These are phyloP conservation scores for Elaeagnus macrophylla DNA, from an alignment of 306 rosid genomes.

Conservation along the genomic window DNA sequence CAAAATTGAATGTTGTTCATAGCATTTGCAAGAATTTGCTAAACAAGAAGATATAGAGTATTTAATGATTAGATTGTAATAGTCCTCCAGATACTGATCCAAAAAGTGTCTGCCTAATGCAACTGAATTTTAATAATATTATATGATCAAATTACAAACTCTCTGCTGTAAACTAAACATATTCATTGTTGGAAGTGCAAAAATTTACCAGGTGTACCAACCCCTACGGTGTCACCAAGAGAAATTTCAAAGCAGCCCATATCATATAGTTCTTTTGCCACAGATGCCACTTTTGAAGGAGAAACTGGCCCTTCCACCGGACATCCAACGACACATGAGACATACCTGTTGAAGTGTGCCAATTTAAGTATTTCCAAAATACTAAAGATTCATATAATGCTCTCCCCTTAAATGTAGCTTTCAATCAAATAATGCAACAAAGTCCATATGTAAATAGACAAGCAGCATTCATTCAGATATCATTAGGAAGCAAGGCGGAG, in stretches of 20 bases:
- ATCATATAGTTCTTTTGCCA: constrained; percentile 73
- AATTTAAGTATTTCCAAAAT: constrained; percentile 10
- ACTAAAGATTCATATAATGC: neutral
- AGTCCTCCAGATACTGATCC: neutral
- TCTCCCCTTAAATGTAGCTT: too few species aligned
- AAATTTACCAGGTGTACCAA: constrained; percentile 75
- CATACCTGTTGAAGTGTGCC: constrained; percentile 48
- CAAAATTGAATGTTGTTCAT: too few species aligned
- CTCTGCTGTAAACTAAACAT: too few species aligned
- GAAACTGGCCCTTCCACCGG: constrained; percentile 80
- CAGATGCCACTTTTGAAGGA: constrained; percentile 81
- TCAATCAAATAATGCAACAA: neutral
- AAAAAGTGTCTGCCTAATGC: neutral
- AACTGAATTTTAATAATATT: neutral
- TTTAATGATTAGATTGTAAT: neutral
- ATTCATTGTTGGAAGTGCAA: neutral
- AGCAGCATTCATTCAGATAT: too few species aligned
- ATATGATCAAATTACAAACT: neutral
- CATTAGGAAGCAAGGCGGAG: too few species aligned
- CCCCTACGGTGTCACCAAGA: constrained; percentile 90
- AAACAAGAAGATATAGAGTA: too few species aligned
- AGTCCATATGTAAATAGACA: neutral
- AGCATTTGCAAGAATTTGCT: neutral
- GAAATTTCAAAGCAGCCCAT: constrained; percentile 99
- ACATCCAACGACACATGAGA: constrained; percentile 85